phyloP scores from a whole-genome alignment of 495 filamentous ascomycete genomes.

The Podospora comata region DNA sequence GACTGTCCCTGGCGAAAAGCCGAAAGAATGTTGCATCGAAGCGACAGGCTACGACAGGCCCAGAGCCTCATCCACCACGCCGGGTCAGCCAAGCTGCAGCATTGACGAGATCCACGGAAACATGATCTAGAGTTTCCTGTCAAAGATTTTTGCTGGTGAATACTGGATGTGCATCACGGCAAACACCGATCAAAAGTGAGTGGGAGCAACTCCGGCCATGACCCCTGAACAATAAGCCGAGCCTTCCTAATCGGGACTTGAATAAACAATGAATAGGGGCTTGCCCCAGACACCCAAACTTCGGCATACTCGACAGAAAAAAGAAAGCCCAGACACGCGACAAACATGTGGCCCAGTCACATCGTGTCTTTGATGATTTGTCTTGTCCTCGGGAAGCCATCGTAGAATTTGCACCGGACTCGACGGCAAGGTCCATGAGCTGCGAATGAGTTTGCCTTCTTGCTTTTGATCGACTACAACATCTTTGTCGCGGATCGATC shows the following conservation, averaged over 20 bases:
- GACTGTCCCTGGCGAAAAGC: not conserved
- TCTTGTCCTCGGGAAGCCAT: not conserved
- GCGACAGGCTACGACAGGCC: not conserved
- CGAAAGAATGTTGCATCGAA: not conserved
- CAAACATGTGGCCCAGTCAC: not conserved
- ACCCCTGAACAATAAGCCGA: not conserved
- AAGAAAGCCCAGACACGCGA: not conserved
- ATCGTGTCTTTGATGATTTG: not conserved
- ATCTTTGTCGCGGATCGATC: not conserved
- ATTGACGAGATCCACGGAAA: not conserved
- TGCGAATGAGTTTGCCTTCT: not conserved
- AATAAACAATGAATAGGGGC: constrained; percentile 36
- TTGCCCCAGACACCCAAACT: not conserved
- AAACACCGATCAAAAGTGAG: not conserved
- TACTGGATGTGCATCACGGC: not conserved
- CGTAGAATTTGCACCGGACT: not conserved
- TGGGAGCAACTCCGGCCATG: not conserved
- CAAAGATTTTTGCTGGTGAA: not conserved
- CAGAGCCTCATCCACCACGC: not conserved
- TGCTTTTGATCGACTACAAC: not conserved
- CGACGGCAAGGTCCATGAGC: constrained; percentile 1
- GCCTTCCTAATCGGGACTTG: constrained; percentile 32
- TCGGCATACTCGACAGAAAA: not conserved
- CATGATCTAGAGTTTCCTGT: not conserved
- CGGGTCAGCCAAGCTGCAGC: not conserved